These are phyloP conservation scores for Excoecaria agallocha DNA, from an alignment of 345 rosid species.

Conservation along the genomic window DNA sequence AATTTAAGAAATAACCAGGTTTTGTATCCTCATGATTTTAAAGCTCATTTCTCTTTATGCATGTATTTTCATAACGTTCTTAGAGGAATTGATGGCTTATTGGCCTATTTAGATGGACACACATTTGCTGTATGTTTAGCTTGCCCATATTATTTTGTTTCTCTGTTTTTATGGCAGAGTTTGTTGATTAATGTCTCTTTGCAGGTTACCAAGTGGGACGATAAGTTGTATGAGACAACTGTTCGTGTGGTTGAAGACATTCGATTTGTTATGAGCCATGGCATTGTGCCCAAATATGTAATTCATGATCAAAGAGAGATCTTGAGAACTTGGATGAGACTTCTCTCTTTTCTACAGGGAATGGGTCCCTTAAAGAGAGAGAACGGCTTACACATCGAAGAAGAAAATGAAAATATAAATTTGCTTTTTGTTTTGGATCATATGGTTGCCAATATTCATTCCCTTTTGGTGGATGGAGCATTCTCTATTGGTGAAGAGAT, in stretches of 20 bases:
- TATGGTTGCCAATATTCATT: constrained; percentile 61
- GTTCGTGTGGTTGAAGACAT: constrained; percentile 76
- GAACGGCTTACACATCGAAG: constrained; percentile 67
- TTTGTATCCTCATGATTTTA: background rate
- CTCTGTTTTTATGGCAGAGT: constrained; percentile 16
- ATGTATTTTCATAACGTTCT: background rate
- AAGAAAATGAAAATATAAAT: constrained; percentile 60
- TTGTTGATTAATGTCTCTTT: constrained; percentile 25
- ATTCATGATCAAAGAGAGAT: constrained; percentile 56
- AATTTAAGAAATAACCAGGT: background rate
- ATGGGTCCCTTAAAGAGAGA: constrained; percentile 84
- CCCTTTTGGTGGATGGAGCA: constrained; percentile 73
- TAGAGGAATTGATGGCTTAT: background rate
- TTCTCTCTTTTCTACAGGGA: constrained; percentile 81
- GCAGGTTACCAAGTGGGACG: constrained; percentile 69
- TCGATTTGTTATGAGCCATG: constrained; percentile 81
- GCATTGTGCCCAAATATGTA: constrained; percentile 58
- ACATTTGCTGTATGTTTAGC: background rate
- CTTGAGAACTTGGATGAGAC: constrained; percentile 70
- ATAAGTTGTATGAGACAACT: constrained; percentile 47
- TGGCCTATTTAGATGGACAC: background rate
- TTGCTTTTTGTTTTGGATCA: constrained; percentile 59
- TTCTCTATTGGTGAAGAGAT: constrained; percentile 52
- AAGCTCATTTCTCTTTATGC: background rate
- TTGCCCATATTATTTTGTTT: constrained; percentile 4